Base-by-base conservation (phyloP, 805 yeast genomes). In the Zygosaccharomyces bisporus region DNA sequence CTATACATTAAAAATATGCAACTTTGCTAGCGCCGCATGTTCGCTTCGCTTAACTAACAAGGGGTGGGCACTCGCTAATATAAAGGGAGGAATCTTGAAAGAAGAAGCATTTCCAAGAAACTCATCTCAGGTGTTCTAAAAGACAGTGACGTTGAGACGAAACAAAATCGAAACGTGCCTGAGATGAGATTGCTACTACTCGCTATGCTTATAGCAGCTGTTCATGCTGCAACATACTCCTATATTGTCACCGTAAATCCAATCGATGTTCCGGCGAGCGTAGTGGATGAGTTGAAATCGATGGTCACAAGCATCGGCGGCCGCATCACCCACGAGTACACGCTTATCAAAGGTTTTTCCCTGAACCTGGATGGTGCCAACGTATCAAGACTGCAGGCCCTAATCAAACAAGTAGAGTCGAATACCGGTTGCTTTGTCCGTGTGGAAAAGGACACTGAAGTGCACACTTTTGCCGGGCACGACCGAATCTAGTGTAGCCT, bases 311-410 rank as follows among this genome's bases (percentile, higher is more conserved):
- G 57, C 9, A 46, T 71, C 6, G 79, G 78, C 6, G 80, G 76
- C 3, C 53, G 49, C 13, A 67, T 77, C 38, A 70, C 71, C 13
- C 75, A 73, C 50, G 78, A 75, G 46, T 76, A 73, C 58, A 66
- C 70, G 3, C 64, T 74, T 9, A 59, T 76, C 32, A 71, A 74
- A 44, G 81, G 81, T 1, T 75, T 75, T 56, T 64, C 76, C 5
- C 64, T 74, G 44, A 61, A 62, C 4, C 47, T 73, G 4, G 73
- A 75, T 9, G 60, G 59, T 18, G 52, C 54, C 9, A 54, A 45
- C 4, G 46, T 67, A 12, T 46, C 56, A 6, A 52, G 50, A 18
- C 44, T 61, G 9, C 42, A 61, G 7, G 36, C 39, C 2, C 45
- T 50, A 14, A 23, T 63, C 23, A 42, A 43, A 12, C 39, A 49